Conservation (phyloP, 306 rosid species). For the Ochetophila trinervis region DNA sequence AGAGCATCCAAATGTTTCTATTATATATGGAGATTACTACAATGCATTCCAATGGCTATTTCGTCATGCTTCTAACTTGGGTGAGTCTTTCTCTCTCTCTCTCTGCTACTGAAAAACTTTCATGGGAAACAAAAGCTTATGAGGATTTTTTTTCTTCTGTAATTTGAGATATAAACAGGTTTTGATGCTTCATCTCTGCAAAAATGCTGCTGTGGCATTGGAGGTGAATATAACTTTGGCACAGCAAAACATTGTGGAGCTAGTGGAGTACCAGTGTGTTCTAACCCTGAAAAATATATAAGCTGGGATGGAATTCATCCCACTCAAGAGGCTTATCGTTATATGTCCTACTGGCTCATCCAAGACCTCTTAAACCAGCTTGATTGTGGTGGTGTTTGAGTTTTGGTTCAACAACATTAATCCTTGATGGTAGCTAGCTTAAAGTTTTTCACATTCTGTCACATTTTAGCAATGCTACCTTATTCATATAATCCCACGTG, state of each 20-base stretch:
- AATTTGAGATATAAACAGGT: neutral
- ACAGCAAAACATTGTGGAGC: constrained; percentile 3
- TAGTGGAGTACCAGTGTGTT: constrained; percentile 6
- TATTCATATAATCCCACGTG: no score
- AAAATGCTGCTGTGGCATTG: constrained; percentile 24
- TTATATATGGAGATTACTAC: constrained; percentile 25
- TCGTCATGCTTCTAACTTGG: neutral
- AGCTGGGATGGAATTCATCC: constrained; percentile 28
- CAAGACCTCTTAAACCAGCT: constrained; percentile 1
- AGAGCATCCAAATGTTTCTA: constrained; percentile 10
- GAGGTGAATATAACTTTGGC: constrained; percentile 13
- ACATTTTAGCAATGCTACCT: no score
- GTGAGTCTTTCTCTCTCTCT: neutral
- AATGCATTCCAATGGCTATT: constrained; percentile 19
- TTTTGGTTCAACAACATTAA: no score
- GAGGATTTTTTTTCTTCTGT: neutral
- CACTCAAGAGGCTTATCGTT: constrained; percentile 9
- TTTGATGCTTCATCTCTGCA: constrained; percentile 11
- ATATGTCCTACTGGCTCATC: constrained; percentile 20
- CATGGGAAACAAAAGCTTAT: no score
- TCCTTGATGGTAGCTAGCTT: no score
- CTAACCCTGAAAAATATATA: constrained; percentile 8
- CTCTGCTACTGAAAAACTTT: no score
- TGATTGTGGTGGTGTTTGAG: neutral
- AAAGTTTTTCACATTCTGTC: no score